These are phyloP conservation scores for Chaetomiaceae sp. DNA, from an alignment of 2,329 filamentous ascomycete species.

Conservation along the genomic window DNA sequence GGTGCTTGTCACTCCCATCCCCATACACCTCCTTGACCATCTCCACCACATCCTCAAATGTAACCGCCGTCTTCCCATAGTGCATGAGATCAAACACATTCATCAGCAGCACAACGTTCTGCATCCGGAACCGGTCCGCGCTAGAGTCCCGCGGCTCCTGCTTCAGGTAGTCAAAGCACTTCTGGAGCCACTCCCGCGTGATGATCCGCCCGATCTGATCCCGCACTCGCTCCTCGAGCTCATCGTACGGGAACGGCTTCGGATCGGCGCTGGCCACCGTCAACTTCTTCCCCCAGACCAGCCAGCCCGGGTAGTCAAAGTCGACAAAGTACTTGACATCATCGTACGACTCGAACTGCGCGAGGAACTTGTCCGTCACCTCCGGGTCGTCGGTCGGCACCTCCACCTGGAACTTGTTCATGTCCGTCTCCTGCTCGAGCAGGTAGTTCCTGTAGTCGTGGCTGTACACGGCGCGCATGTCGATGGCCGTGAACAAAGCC, in stretches of 20 bases:
- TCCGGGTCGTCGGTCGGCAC: conserved; percentile 70
- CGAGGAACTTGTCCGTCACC: conserved; percentile 76
- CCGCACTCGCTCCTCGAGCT: conserved; percentile 68
- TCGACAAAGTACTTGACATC: conserved; percentile 85
- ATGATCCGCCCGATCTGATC: conserved; percentile 76
- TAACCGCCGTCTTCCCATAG: conserved; percentile 69
- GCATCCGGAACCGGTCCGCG: conserved; percentile 84
- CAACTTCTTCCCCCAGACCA: conserved; percentile 90
- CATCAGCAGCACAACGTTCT: conserved; percentile 79
- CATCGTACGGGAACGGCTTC: conserved; percentile 70
- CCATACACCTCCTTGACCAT: conserved; percentile 74
- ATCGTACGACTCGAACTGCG: conserved; percentile 68
- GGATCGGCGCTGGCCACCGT: conserved; percentile 72
- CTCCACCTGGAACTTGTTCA: conserved; percentile 69
- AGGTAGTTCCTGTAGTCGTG: conserved; percentile 88
- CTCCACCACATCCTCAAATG: conserved; percentile 82
- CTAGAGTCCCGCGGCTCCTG: conserved; percentile 84
- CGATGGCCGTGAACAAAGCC: conserved; percentile 74
- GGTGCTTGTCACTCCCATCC: conserved; percentile 94
- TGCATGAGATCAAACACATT: conserved; percentile 89
- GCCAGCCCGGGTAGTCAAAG: conserved; percentile 88
- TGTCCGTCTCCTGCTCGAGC: conserved; percentile 70
- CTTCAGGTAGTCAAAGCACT: conserved; percentile 89
- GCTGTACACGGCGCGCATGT: conserved; percentile 77
- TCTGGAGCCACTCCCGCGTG: conserved; percentile 78